These are phyloP conservation scores for Xylaria palmicola DNA, from an alignment of 495 filamentous ascomycete species.

Conservation along the genomic window DNA sequence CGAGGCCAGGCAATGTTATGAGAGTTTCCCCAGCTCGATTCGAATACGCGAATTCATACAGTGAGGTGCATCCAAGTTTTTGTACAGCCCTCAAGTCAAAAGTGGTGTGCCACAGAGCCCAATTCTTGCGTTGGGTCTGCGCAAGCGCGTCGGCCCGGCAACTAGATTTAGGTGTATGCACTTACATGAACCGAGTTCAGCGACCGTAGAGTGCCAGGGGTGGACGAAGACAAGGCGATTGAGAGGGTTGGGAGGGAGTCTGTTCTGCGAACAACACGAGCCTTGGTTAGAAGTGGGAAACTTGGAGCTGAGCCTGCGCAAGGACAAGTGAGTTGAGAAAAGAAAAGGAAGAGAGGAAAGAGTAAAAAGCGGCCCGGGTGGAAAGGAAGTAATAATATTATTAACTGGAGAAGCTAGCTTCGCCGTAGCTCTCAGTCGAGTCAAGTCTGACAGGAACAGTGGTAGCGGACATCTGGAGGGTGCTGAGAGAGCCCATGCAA, in stretches of 20 bases:
- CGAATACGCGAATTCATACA: neutral
- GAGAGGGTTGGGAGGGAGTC: slow-evolving; percentile 17
- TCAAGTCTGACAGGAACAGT: slow-evolving; percentile 23
- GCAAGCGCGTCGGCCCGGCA: neutral
- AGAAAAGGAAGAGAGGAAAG: slow-evolving; percentile 19
- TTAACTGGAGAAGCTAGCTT: slow-evolving; percentile 27
- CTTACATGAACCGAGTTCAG: slow-evolving; percentile 10
- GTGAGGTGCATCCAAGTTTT: neutral
- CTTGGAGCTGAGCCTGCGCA: slow-evolving; percentile 23
- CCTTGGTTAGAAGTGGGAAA: slow-evolving; percentile 26
- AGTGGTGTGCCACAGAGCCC: no score
- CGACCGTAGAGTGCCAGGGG: neutral
- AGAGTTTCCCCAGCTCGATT: neutral
- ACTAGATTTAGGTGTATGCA: slow-evolving; percentile 4
- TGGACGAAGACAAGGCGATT: neutral
- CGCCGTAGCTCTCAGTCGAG: slow-evolving; percentile 15
- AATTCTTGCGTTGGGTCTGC: neutral
- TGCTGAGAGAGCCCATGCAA: slow-evolving; percentile 10
- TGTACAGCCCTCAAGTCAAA: neutral
- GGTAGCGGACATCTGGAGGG: neutral
- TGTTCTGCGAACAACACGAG: slow-evolving; percentile 36
- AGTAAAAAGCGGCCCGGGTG: slow-evolving; percentile 23
- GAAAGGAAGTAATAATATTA: slow-evolving; percentile 31
- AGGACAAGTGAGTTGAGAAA: slow-evolving; percentile 35
- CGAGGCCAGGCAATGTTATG: neutral